These are phyloP conservation scores for Hypoxylon cercidicola DNA, from an alignment of 495 filamentous ascomycete species.

Conservation along the genomic window DNA sequence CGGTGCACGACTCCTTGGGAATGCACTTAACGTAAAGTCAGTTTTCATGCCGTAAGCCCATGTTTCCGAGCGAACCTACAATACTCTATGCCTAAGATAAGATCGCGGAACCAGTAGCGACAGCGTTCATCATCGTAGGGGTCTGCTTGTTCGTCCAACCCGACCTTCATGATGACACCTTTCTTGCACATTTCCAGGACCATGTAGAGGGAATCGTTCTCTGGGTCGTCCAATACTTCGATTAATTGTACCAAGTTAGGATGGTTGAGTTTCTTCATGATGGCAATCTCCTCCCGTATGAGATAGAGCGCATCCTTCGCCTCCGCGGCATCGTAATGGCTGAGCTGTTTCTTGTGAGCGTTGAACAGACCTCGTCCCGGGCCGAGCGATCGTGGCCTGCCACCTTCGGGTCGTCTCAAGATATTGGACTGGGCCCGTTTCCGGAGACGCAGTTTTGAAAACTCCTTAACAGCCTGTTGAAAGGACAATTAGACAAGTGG, in stretches of 20 bases:
- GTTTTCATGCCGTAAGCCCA: constrained; percentile 2
- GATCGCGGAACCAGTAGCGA: constrained; percentile 91
- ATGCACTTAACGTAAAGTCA: constrained; percentile 67
- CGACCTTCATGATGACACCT: constrained; percentile 96
- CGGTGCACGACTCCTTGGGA: constrained; percentile 95
- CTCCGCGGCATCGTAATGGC: constrained; percentile 61
- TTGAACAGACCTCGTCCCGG: constrained; percentile 48
- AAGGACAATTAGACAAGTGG: constrained; percentile 22
- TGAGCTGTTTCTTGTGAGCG: constrained; percentile 42
- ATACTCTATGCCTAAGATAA: constrained; percentile 97
- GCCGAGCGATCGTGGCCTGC: constrained; percentile 53
- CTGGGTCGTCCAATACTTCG: constrained; percentile 94
- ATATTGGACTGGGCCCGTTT: constrained; percentile 94
- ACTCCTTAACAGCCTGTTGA: constrained; percentile 90
- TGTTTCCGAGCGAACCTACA: constrained; percentile 57
- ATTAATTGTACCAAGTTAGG: constrained; percentile 90
- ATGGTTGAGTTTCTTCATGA: constrained; percentile 99
- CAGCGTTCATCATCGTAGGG: constrained; percentile 88
- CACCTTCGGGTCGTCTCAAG: constrained; percentile 63
- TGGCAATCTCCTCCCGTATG: constrained; percentile 96
- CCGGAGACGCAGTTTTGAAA: constrained; percentile 91
- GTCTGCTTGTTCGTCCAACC: constrained; percentile 80
- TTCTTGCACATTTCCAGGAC: constrained; percentile 99
- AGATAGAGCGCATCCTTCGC: constrained; percentile 83
- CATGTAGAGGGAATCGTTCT: constrained; percentile 97